These are phyloP conservation scores for Alternaria brassicae DNA, from an alignment of 2,329 filamentous ascomycete genomes.

Conservation along the genomic window DNA sequence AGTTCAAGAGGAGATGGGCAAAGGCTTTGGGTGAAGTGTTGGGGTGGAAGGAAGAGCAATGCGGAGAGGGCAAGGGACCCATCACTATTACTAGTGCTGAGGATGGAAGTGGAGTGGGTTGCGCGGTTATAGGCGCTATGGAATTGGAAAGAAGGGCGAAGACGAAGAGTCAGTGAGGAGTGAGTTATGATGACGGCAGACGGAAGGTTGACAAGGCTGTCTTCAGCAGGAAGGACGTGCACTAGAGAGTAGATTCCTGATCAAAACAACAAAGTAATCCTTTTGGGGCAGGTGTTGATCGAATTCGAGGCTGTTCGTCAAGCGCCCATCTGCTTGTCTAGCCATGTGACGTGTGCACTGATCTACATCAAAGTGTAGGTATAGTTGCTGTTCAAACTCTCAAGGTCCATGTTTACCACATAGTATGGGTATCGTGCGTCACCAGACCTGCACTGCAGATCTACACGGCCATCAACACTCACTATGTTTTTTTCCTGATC, in stretches of 20 bases:
- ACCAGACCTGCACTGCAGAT: slow-evolving; percentile 3
- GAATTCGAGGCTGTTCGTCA: background rate
- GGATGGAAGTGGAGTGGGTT: slow-evolving; percentile 53
- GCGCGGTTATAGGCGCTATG: slow-evolving; percentile 47
- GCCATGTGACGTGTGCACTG: background rate
- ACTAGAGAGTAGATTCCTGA: background rate
- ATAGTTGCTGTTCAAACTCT: background rate
- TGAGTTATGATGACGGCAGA: background rate
- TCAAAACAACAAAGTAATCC: background rate
- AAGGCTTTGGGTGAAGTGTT: slow-evolving; percentile 50
- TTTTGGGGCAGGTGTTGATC: background rate
- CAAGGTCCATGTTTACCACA: background rate
- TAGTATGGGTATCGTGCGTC: background rate
- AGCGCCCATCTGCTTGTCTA: background rate
- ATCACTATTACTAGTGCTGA: slow-evolving; percentile 51
- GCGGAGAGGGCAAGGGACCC: slow-evolving; percentile 34
- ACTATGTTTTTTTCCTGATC: background rate
- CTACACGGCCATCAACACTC: background rate
- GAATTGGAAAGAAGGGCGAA: slow-evolving; percentile 29
- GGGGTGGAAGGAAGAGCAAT: slow-evolving; percentile 38
- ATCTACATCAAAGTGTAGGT: background rate
- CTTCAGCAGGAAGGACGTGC: background rate
- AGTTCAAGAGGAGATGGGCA: slow-evolving; percentile 53
- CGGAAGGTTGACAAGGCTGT: background rate
- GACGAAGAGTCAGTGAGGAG: background rate